phyloP scores from a whole-genome alignment of 1,139 yeast genomes.

The Scheffersomyces titani region DNA sequence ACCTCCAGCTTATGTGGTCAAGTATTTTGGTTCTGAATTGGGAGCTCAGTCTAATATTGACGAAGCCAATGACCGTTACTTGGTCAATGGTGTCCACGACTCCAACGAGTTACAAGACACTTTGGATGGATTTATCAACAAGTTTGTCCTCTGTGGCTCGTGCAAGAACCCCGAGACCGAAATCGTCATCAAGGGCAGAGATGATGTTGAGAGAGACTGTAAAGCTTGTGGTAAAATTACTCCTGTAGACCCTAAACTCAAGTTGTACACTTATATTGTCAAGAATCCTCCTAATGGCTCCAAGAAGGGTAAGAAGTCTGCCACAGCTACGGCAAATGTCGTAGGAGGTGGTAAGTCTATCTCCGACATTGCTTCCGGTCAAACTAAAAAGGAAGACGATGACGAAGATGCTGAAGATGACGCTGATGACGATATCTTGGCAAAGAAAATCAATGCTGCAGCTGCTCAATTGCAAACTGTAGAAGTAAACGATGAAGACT shows the following conservation, averaged over 20 bases:
- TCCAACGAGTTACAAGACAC: slow-evolving; percentile 88
- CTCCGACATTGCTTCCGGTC: slow-evolving; percentile 71
- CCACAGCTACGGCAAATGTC: slow-evolving; percentile 89
- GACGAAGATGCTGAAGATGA: slow-evolving; percentile 33
- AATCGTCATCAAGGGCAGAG: slow-evolving; percentile 77
- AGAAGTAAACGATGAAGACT: slow-evolving; percentile 80
- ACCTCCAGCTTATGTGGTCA: slow-evolving; percentile 88
- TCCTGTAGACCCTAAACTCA: slow-evolving; percentile 81
- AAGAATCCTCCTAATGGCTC: slow-evolving; percentile 85
- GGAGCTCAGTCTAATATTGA: slow-evolving; percentile 93
- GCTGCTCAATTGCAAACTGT: slow-evolving; percentile 70
- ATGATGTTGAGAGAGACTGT: slow-evolving; percentile 84
- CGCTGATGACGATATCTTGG: slow-evolving; percentile 75
- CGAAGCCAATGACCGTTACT: slow-evolving; percentile 79
- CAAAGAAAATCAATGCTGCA: slow-evolving; percentile 81
- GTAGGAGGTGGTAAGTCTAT: slow-evolving; percentile 86
- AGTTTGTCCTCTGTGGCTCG: slow-evolving; percentile 89
- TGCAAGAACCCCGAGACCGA: slow-evolving; percentile 99
- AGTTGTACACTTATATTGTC: slow-evolving; percentile 79
- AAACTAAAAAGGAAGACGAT: slow-evolving; percentile 33
- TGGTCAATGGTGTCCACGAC: slow-evolving; percentile 95
- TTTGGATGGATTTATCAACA: slow-evolving; percentile 89
- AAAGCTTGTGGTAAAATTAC: slow-evolving; percentile 97
- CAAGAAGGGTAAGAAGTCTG: slow-evolving; percentile 65
- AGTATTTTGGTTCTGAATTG: slow-evolving; percentile 92